Evolutionary conservation across 2,329 filamentous ascomycete genomes (phyloP), one percentile per base, ranked within the genome.

Genomic region (Pseudocercospora musae): DNA sequence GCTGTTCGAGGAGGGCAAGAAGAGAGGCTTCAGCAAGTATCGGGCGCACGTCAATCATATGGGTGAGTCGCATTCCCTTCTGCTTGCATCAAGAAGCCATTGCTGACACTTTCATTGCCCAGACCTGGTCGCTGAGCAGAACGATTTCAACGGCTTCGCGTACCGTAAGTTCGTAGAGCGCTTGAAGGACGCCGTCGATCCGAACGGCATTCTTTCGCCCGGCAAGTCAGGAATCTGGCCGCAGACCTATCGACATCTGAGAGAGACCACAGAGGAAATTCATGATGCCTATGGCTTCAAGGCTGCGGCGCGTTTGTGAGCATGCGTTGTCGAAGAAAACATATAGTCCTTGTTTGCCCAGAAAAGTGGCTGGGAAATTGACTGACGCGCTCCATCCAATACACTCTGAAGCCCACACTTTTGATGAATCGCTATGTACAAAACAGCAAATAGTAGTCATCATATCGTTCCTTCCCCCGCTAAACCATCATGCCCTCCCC

Each of bases 111-210:
- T 10, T 7, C 13, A 4, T 31, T 29, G 7, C 25, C 4, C 21
- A 52, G 48, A 52, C 25, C n/a, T 52, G 48, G 48, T 52, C 15
- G 48, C 48, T n/a, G 48, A 31, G 48, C 48, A 52, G 48, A 52
- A 52, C 23, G 48, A 52, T 15, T 52, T 52, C 48, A 29, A 52
- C 10, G 48, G 25, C 48, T 52, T 29, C 25, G 48, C 48, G 15
- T 52, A 52, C 15, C 48, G 48, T 1, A 52, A 52, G 48, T 48
- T 48, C 18, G 44, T 48, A 2, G 44, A 48, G 44, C 20, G 44
- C 1, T 48, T 48, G 44, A 48, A 48, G 20, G 44, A 48, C 44
- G 44, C 44, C 7, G 44, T 48, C 2, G 44, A 48, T 48, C 44
- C 44, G 21, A 48, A 48, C 13, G 44, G 44, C 1, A 48, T 48